Evolutionary conservation across 108 stramenopile genomes (phyloP), one percentile per base, ranked within the genome.

Genomic region (Aurantiochytrium sp.): DNA sequence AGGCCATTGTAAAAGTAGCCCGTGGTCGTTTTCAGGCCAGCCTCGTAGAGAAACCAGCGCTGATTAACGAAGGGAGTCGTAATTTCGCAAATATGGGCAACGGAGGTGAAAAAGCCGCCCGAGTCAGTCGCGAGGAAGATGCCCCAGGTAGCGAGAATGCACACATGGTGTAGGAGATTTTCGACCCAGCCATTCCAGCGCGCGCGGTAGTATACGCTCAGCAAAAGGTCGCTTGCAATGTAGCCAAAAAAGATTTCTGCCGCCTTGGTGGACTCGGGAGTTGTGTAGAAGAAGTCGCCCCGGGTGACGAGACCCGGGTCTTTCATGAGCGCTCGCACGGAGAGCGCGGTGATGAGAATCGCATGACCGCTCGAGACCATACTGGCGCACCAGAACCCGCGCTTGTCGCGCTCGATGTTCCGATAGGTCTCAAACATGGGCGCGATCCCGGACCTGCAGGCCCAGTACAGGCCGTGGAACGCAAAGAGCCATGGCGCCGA

Each of bases 1-100:
- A 87, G 87, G 1, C 87, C 87, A 5, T 87, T 87, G 87, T 87
- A 87, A 42, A 87, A 87, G 87, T 87, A 87, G 58, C 12, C 25
- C 19, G n/a, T 87, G 87, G 25, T 19, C 5, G 53, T 28, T 28
- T 87, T 87, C 19, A 87, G 19, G 57, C 87, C 87, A 10, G 55
- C 57, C 58, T 87, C 55, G 25, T 57, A 57, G 29, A 87, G 87
- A 21, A 87, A 87, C 87, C 87, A 87, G 19, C 87, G 87, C 55
- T 87, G 53, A 21, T 87, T 87, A 0, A 87, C 58, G 58, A 87
- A 87, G 8, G 87, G 87, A 16, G 87, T 87, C 35, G 87, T 87
- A 47, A 57, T 25, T 4, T 87, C 87, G 43, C 55, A 57, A 58
- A 87, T 57, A 23, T 58, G 87, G 28, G 58, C 87, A 10, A 58